phyloP scores from a whole-genome alignment of 23 red algal genomes.

The Gracilaria domingensis region DNA sequence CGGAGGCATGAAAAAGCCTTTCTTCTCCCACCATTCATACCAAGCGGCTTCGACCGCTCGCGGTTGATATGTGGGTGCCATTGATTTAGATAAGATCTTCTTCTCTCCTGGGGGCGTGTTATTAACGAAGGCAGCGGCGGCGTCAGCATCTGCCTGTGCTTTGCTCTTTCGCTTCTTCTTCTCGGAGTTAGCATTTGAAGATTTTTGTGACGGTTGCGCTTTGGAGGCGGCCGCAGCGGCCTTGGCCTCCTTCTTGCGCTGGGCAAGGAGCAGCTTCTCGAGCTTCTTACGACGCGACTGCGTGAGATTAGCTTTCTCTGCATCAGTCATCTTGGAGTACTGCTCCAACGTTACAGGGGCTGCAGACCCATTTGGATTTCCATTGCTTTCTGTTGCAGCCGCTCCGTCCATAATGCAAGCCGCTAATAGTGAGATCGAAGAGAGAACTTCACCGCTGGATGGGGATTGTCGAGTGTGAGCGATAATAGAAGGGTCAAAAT shows the following conservation, averaged over 20 bases:
- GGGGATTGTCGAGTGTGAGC: background rate
- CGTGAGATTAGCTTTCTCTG: slow-evolving; percentile 36
- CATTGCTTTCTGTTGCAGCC: background rate
- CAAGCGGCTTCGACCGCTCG: slow-evolving; percentile 90
- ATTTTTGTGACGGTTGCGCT: background rate
- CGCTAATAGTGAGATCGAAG: background rate
- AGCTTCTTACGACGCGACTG: slow-evolving; percentile 72
- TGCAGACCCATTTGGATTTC: background rate
- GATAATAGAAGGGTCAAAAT: background rate
- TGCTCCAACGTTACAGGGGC: slow-evolving; percentile 43
- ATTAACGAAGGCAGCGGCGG: slow-evolving; percentile 73
- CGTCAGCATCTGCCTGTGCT: slow-evolving; percentile 51
- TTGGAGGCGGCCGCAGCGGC: slow-evolving; percentile 47
- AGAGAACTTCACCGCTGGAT: too few species aligned
- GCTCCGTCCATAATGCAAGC: slow-evolving; percentile 7
- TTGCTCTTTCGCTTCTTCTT: slow-evolving; percentile 77
- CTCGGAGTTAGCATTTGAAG: slow-evolving; percentile 17
- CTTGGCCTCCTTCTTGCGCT: slow-evolving; percentile 62
- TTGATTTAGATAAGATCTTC: slow-evolving; percentile 75
- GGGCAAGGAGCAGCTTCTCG: slow-evolving; percentile 54
- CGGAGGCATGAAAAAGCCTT: slow-evolving; percentile 83
- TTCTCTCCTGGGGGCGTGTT: slow-evolving; percentile 81
- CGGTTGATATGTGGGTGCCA: slow-evolving; percentile 91
- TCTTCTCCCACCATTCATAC: slow-evolving; percentile 99
- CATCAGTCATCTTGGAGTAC: slow-evolving; percentile 57